Conservation (phyloP, 805 yeast species). For the Yueomyces sinensis region DNA sequence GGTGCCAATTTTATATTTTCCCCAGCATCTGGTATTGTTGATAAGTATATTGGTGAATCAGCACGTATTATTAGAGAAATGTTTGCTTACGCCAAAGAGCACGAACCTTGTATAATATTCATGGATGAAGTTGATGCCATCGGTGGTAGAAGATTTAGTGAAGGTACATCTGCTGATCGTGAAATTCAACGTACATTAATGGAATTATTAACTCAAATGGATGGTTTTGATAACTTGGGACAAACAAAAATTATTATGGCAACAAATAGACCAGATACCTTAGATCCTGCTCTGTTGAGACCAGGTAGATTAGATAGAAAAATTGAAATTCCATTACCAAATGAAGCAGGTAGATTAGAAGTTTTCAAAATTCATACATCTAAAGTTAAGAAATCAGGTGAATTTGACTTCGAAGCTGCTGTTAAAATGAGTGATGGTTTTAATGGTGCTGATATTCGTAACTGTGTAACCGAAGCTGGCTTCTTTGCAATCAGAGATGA, state of each 20-base stretch:
- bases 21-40: slow-evolving; percentile 98
- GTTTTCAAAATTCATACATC: slow-evolving; percentile 87
- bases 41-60: slow-evolving; percentile 94
- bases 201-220: slow-evolving; percentile 97
- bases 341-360: slow-evolving; percentile 89
- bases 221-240: slow-evolving; percentile 92
- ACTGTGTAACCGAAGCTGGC: slow-evolving; percentile 97
- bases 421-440: slow-evolving; percentile 99
- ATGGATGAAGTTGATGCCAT: slow-evolving; percentile 99
- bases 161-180: slow-evolving; percentile 97
- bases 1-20: slow-evolving; percentile 96
- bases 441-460: slow-evolving; percentile 96
- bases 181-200: slow-evolving; percentile 95
- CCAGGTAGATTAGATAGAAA: slow-evolving; percentile 97
- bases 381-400: slow-evolving; percentile 80
- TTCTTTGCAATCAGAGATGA: slow-evolving; percentile 97
- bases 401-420: slow-evolving; percentile 91
- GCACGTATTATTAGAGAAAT: slow-evolving; percentile 94
- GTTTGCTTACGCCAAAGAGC: slow-evolving; percentile 96
- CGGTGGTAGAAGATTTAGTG: slow-evolving; percentile 95
- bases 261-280: slow-evolving; percentile 96
- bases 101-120: slow-evolving; percentile 94
- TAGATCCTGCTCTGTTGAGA: slow-evolving; percentile 93
- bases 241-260: slow-evolving; percentile 98
- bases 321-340: slow-evolving; percentile 89